phyloP scores from a whole-genome alignment of 1,284 basidiomycete genomes.

The Sphagnurus paluster region DNA sequence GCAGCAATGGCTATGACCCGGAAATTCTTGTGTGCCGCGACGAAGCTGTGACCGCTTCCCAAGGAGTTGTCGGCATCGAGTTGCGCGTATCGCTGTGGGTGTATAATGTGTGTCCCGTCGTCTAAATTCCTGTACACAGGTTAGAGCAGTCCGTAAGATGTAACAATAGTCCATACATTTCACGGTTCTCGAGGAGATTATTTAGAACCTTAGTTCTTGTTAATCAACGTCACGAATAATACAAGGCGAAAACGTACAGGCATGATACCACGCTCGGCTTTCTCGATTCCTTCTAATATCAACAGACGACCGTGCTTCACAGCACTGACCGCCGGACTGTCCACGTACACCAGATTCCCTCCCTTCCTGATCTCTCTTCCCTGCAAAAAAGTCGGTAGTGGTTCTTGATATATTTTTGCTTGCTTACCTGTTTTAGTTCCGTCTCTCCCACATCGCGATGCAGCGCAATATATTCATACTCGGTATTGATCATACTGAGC shows the following conservation, averaged over 20 bases:
- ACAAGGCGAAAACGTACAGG: constrained; percentile 33
- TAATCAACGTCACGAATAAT: neutral
- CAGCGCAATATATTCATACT: constrained; percentile 65
- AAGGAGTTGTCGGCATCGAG: constrained; percentile 37
- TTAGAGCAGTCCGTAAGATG: too few species aligned
- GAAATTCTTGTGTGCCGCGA: constrained; percentile 64
- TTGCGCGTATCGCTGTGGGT: constrained; percentile 55
- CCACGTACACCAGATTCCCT: constrained; percentile 62
- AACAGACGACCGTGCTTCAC: constrained; percentile 67
- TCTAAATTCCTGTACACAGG: constrained; percentile 54
- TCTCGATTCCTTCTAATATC: constrained; percentile 69
- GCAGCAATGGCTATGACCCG: constrained; percentile 65
- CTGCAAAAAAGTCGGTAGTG: constrained; percentile 22
- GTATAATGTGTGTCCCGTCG: constrained; percentile 72
- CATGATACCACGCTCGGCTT: constrained; percentile 66
- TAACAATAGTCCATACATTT: too few species aligned
- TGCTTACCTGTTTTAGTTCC: constrained; percentile 57
- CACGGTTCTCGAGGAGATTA: constrained; percentile 66
- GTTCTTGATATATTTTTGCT: neutral
- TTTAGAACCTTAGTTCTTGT: constrained; percentile 48
- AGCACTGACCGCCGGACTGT: constrained; percentile 63
- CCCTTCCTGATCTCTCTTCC: constrained; percentile 61
- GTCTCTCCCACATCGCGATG: constrained; percentile 72
- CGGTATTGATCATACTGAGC: constrained; percentile 56
- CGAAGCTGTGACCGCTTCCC: constrained; percentile 42